These are phyloP conservation scores for Verticillium longisporum DNA, from an alignment of 2,329 filamentous ascomycete genomes.

Conservation along the genomic window DNA sequence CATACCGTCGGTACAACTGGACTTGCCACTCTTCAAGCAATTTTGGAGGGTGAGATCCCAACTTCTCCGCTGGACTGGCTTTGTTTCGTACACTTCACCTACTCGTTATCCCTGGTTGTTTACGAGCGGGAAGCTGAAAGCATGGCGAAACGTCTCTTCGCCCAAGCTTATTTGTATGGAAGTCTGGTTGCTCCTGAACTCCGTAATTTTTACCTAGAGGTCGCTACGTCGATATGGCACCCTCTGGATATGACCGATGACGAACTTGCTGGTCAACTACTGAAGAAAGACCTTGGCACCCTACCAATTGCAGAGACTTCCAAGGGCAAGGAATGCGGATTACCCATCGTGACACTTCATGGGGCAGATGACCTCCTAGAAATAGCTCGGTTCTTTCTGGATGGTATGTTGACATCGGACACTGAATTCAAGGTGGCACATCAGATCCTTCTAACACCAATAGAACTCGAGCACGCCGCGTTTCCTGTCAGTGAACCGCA, in stretches of 20 bases:
- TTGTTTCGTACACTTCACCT: conserved; percentile 45
- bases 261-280: conserved; percentile 20
- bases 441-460: neutral
- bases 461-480: conserved; percentile 41
- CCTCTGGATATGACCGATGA: conserved; percentile 25
- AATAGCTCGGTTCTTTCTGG: conserved; percentile 41
- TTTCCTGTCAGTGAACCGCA: conserved; percentile 22
- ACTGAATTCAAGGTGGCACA: neutral
- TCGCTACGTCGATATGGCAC: conserved; percentile 42
- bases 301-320: conserved; percentile 16
- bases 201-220: conserved; percentile 30
- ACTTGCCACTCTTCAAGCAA: conserved; percentile 29
- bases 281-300: conserved; percentile 9
- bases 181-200: conserved; percentile 27
- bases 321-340: conserved; percentile 36
- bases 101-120: conserved; percentile 40
- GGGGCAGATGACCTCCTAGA: conserved; percentile 29
- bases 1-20: conserved; percentile 32
- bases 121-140: conserved; percentile 30
- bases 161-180: conserved; percentile 38
- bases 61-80: conserved; percentile 35
- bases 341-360: neutral
- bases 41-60: conserved; percentile 30
- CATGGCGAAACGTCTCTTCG: conserved; percentile 34
- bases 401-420: conserved; percentile 28